A percentile compares a stretch with the other conserved stretches of the same genome.
phyloP scores from a whole-genome alignment of 2,329 filamentous ascomycete species.

The Diaporthe vaccinii region DNA sequence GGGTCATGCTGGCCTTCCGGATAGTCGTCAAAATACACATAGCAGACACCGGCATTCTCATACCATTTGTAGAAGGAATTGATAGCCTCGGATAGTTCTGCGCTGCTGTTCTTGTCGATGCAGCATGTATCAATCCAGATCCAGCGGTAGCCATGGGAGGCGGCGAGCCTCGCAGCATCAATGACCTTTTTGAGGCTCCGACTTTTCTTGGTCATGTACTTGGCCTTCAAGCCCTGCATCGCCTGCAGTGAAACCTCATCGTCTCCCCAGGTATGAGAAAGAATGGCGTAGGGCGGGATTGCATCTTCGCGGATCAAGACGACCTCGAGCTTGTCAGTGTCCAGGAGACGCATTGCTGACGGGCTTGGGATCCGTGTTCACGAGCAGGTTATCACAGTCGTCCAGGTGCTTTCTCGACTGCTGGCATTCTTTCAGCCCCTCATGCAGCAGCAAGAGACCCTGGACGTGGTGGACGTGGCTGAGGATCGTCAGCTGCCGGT shows the following conservation, averaged over 20 bases:
- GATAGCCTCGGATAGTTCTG: background rate
- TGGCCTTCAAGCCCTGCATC: background rate
- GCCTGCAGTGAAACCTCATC: background rate
- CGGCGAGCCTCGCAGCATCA: background rate
- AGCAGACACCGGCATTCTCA: background rate
- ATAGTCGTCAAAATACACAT: background rate
- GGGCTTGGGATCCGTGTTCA: background rate
- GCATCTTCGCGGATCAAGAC: background rate
- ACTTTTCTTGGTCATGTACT: background rate
- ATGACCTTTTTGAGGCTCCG: background rate
- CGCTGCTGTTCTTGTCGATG: slow-evolving; percentile 13
- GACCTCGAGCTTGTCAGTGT: slow-evolving; percentile 15
- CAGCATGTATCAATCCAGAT: slow-evolving; percentile 31
- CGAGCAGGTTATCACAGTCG: background rate
- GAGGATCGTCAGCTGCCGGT: background rate
- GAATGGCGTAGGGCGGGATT: background rate
- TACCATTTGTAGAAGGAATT: slow-evolving; percentile 23
- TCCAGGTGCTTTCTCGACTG: background rate
- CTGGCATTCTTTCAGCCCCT: background rate
- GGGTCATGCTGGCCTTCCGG: background rate
- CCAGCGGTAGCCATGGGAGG: background rate
- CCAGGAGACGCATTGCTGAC: background rate
- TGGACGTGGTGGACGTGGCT: background rate
- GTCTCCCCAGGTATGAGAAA: background rate
- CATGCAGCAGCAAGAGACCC: background rate